Evolutionary conservation across 768 basidiomycete species (phyloP).

Genomic region (Kondoa malvinella): DNA sequence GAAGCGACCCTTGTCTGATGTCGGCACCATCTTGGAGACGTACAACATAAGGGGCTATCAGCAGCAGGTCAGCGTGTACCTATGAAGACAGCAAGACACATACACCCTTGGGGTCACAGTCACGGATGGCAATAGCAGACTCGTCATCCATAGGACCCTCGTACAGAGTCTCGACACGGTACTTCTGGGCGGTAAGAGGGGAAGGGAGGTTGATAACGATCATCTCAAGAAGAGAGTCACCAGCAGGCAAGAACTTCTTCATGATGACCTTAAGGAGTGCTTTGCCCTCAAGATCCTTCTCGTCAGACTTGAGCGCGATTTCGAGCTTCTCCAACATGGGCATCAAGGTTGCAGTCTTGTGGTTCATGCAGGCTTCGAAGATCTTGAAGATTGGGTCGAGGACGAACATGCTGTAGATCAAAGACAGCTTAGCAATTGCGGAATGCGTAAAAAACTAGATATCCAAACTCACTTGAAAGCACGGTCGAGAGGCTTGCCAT

Average conservation of each 20-base stretch:
- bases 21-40: slow-evolving; percentile 95
- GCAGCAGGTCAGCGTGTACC: not conserved
- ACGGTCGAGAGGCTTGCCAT: slow-evolving; percentile 86
- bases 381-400: slow-evolving; percentile 98
- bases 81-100: slow-evolving; percentile 34
- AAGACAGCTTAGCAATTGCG: not conserved
- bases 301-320: slow-evolving; percentile 66
- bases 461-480: slow-evolving; percentile 55
- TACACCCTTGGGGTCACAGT: slow-evolving; percentile 96
- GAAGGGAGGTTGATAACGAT: slow-evolving; percentile 34
- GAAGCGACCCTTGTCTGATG: slow-evolving; percentile 99
- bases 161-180: slow-evolving; percentile 98
- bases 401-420: slow-evolving; percentile 46
- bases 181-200: slow-evolving; percentile 29
- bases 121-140: slow-evolving; percentile 92
- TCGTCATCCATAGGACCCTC: slow-evolving; percentile 99
- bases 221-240: slow-evolving; percentile 98
- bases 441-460: slow-evolving; percentile 22
- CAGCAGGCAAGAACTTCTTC: slow-evolving; percentile 99
- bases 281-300: slow-evolving; percentile 89
- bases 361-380: slow-evolving; percentile 98
- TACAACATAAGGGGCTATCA: not conserved
- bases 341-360: slow-evolving; percentile 75
- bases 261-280: slow-evolving; percentile 89
- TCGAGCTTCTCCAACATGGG: slow-evolving; percentile 93